phyloP scores from a whole-genome alignment of 768 basidiomycete genomes.

The Auriculariales sp. region DNA sequence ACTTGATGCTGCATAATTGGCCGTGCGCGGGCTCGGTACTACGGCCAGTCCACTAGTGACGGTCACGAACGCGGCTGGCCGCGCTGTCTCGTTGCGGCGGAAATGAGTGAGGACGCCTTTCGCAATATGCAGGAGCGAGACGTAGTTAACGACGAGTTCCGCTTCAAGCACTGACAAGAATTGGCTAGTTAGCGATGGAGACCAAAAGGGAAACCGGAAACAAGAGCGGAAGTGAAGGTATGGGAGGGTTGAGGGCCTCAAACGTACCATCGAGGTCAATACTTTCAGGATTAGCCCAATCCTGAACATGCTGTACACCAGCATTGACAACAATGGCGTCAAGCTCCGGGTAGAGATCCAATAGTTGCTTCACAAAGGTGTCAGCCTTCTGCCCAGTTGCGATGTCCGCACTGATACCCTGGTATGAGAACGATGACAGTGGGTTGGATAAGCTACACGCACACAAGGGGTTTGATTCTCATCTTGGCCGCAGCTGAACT shows the following conservation, averaged over 20 bases:
- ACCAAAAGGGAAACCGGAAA: too few relatives aligned
- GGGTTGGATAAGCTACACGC: not conserved
- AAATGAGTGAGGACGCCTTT: constrained; percentile 40
- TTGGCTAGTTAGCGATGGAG: not conserved
- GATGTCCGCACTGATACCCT: constrained; percentile 18
- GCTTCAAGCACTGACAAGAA: constrained; percentile 22
- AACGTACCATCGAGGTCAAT: constrained; percentile 27
- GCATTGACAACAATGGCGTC: constrained; percentile 41
- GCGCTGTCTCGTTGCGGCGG: too few relatives aligned
- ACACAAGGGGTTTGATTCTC: constrained; percentile 24
- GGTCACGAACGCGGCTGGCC: too few relatives aligned
- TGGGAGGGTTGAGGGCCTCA: not conserved
- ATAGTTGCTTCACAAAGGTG: constrained; percentile 23
- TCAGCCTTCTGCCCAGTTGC: constrained; percentile 24
- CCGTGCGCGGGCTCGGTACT: constrained; percentile 24
- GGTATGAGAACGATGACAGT: not conserved
- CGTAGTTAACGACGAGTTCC: constrained; percentile 43
- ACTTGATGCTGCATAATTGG: constrained; percentile 39
- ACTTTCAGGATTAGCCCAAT: constrained; percentile 28
- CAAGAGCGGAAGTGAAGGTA: too few relatives aligned
- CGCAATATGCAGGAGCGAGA: constrained; percentile 32
- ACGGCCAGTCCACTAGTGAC: constrained; percentile 41
- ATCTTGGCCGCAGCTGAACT: constrained; percentile 14
- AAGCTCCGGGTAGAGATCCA: constrained; percentile 37
- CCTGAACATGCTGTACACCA: constrained; percentile 35